Base-by-base conservation (phyloP, 805 yeast species). In the Yamadazyma sp. region DNA sequence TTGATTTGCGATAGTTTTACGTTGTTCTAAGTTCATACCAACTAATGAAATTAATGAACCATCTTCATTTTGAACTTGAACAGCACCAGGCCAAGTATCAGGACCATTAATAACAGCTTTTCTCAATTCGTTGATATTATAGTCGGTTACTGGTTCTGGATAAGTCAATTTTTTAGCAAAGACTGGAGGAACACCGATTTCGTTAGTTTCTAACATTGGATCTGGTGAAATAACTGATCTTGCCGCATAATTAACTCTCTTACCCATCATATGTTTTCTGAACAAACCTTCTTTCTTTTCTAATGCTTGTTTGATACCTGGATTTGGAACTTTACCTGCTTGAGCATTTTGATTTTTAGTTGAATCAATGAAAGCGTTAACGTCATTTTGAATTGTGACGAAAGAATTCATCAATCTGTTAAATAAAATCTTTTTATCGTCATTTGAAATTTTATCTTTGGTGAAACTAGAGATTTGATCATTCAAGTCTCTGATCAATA, bases 201-300 rank as follows among this genome's bases (percentile, higher is more conserved):
- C 96, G 58, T 89, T 87, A 10, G 98, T 94, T 68, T 93, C 98
- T 50, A 93, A 75, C 69, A 85, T 93, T 38, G 99, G 99, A 67
- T 93, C 99, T 5, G 98, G 98, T 5, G 98, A 89, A 65, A 93
- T 93, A 52, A 93, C 99, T 7, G 98, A 91, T 67, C 99, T 87
- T 33, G 98, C 98, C 35, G 98, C 96, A 55, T 86, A 91, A 61
- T 93, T 94, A 41, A 93, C 99, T 72, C 99, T 88, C 73, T 93
- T 93, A 59, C 99, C 99, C 99, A 93, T 93, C 98, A 93, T 93
- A 57, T 93, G 96, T 60, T 91, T 93, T 71, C 99, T 80, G 73
- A 93, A 93, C 46, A 91, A 72, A 58, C 99, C 99, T 65, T 93
- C 99, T 60, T 93, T 93, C 80, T 93, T 91, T 64, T 93, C 99